Evolutionary conservation across 192 early-diverging fungal species (phyloP).

Genomic region (Phlyctochytrium arcticum): DNA sequence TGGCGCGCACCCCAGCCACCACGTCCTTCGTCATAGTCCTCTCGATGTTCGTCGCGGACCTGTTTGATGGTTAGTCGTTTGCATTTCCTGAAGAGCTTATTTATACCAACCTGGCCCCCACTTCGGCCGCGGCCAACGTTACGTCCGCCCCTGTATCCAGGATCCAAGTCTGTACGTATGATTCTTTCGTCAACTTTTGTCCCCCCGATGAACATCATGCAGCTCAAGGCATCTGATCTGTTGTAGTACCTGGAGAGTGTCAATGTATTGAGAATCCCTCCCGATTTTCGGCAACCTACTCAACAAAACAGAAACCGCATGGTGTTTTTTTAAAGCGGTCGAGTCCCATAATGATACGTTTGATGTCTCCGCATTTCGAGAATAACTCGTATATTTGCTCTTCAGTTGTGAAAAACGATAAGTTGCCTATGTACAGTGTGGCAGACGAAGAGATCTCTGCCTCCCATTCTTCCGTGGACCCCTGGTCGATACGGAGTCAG

Average conservation of each 20-base stretch:
- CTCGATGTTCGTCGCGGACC: conserved; percentile 91
- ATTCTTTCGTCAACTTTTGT: conserved; percentile 94
- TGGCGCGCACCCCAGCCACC: conserved; percentile 91
- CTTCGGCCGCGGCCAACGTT: conserved; percentile 93
- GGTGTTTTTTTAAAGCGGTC: conserved; percentile 90
- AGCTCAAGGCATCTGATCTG: conserved; percentile 84
- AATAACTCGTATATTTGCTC: conserved; percentile 97
- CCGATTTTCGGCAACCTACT: conserved; percentile 52
- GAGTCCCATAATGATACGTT: conserved; percentile 98
- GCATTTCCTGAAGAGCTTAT: no score
- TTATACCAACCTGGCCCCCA: conserved; percentile 76
- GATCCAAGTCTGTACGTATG: conserved; percentile 93
- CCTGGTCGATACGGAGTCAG: neutral
- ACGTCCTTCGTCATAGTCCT: conserved; percentile 91
- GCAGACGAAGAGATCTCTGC: conserved; percentile 42
- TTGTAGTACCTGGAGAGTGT: conserved; percentile 71
- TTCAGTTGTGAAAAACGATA: conserved; percentile 97
- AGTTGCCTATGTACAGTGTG: conserved; percentile 94
- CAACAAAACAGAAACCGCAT: conserved; percentile 99
- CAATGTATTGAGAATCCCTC: neutral
- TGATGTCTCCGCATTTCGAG: conserved; percentile 93
- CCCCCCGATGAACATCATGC: conserved; percentile 90
- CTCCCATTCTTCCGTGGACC: conserved; percentile 24
- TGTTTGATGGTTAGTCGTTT: no score
- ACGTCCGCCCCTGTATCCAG: conserved; percentile 86